Conservation (phyloP, 345 rosid species). For the Cardamine chenopodiifolia region DNA sequence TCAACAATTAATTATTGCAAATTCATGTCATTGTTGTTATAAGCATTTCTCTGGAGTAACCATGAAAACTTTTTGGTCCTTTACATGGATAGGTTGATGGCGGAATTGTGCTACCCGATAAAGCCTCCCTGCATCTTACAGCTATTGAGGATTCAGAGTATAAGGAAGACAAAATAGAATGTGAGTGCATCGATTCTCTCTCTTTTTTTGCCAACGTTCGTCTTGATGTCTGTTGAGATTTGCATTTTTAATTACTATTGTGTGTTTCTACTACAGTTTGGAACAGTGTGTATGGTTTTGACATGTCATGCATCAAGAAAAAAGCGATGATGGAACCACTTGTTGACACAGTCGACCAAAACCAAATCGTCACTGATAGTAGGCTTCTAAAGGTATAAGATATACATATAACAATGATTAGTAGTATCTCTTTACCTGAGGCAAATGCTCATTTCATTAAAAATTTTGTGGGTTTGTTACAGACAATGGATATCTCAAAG, state of each 20-base stretch:
- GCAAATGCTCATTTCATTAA: conserved; percentile 17
- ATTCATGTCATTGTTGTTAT: not conserved
- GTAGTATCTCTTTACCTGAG: conserved; percentile 1
- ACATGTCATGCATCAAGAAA: conserved; percentile 98
- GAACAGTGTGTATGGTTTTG: conserved; percentile 91
- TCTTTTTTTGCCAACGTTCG: not conserved
- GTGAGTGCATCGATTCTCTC: conserved; percentile 49
- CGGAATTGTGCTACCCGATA: conserved; percentile 88
- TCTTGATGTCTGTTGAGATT: not conserved
- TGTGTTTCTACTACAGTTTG: conserved; percentile 58
- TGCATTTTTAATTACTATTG: not conserved
- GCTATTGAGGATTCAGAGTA: conserved; percentile 97
- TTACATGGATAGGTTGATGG: conserved; percentile 60
- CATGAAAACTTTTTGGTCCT: not conserved
- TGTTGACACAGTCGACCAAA: conserved; percentile 91
- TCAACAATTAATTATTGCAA: not conserved
- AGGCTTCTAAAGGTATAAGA: conserved; percentile 75
- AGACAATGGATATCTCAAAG: conserved; percentile 98
- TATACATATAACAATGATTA: conserved; percentile 19
- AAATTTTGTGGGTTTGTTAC: conserved; percentile 34
- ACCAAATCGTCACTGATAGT: conserved; percentile 86
- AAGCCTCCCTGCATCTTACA: conserved; percentile 84
- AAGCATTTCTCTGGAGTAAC: not conserved
- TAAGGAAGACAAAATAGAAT: conserved; percentile 95
- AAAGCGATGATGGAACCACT: conserved; percentile 97